Evolutionary conservation across 306 rosid genomes (phyloP).

Genomic region (Adenanthera pavonina): DNA sequence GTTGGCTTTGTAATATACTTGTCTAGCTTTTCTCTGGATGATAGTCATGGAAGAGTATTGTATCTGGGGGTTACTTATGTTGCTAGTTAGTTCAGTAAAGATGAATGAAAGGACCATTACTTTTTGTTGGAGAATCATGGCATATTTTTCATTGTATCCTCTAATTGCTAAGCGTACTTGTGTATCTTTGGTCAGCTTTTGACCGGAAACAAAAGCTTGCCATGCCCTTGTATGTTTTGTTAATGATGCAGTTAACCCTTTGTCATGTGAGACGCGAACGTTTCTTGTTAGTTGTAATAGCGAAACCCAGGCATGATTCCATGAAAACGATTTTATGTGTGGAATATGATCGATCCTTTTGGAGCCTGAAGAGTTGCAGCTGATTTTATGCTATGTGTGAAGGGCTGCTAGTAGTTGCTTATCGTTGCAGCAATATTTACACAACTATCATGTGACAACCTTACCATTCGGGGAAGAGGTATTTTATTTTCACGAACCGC

Average conservation of each 20-base stretch:
- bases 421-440: background rate
- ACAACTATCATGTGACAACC: too few relatives aligned
- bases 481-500: background rate
- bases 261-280: background rate
- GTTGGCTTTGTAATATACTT: conserved; percentile 32
- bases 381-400: background rate
- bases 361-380: background rate
- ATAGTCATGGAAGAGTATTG: conserved; percentile 4
- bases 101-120: conserved; percentile 35
- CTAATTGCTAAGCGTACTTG: background rate
- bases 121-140: conserved; percentile 29
- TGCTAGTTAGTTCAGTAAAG: conserved; percentile 5
- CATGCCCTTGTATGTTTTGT: background rate
- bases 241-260: background rate
- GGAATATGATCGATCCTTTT: background rate
- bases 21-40: conserved; percentile 23
- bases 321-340: background rate
- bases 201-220: background rate
- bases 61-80: conserved; percentile 34
- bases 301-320: background rate
- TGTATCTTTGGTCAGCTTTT: background rate
- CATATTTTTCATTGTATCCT: background rate
- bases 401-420: background rate
- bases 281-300: background rate
- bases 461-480: background rate